Percentiles rank a stretch among this genome's conserved stretches.
Conservation (phyloP, 352 stramenopile species). For the Phytopythium oedochilum region DNA sequence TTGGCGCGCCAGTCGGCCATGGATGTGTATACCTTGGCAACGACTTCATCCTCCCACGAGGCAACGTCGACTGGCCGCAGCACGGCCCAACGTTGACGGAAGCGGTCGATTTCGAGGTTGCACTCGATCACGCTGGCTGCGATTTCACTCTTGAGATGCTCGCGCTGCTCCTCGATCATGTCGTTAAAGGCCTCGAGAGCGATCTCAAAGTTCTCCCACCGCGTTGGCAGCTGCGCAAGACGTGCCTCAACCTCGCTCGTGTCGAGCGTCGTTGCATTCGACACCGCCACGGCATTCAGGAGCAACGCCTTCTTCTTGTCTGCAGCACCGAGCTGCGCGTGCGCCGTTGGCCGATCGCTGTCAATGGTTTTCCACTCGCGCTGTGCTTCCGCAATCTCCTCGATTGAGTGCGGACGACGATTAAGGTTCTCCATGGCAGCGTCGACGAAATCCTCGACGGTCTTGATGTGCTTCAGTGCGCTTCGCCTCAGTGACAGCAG, state of each 20-base stretch:
- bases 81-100: constrained; percentile 84
- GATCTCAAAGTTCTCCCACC: constrained; percentile 94
- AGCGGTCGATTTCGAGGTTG: constrained; percentile 89
- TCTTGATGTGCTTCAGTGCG: constrained; percentile 66
- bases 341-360: constrained; percentile 39
- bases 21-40: constrained; percentile 76
- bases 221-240: constrained; percentile 68
- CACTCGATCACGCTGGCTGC: constrained; percentile 86
- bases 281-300: constrained; percentile 17
- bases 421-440: constrained; percentile 87
- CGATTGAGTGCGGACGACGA: constrained; percentile 86
- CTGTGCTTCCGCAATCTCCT: constrained; percentile 90
- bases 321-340: constrained; percentile 61
- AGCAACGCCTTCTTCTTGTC: constrained; percentile 87
- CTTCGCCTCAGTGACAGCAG: constrained; percentile 83
- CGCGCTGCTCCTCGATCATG: constrained; percentile 93
- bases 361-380: constrained; percentile 91
- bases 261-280: constrained; percentile 34
- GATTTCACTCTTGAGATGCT: constrained; percentile 88
- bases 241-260: constrained; percentile 74
- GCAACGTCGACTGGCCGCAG: constrained; percentile 83
- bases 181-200: constrained; percentile 93
- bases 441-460: constrained; percentile 89
- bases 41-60: constrained; percentile 63
- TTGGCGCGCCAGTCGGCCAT: constrained; percentile 88